Conservation (phyloP, 768 basidiomycete species). For the Trametes punicea region DNA sequence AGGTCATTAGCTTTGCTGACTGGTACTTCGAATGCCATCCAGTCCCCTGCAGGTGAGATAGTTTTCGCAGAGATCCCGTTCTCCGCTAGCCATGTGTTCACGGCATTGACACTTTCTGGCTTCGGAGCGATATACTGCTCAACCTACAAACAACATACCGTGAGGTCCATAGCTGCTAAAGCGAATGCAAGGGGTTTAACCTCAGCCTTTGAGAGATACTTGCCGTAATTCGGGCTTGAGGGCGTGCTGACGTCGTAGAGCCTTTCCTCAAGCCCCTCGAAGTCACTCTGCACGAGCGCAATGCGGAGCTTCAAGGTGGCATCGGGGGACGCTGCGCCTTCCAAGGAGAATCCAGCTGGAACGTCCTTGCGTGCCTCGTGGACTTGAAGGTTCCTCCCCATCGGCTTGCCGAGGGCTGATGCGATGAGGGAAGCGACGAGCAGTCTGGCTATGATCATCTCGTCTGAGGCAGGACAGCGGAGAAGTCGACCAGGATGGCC, state of each 20-base stretch:
- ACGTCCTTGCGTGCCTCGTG: slow-evolving; percentile 27
- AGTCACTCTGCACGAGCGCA: slow-evolving; percentile 33
- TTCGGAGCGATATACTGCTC: slow-evolving; percentile 24
- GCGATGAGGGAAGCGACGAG: slow-evolving; percentile 13
- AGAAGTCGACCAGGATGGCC: neutral
- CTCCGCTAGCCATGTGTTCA: slow-evolving; percentile 27
- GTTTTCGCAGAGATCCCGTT: slow-evolving; percentile 25
- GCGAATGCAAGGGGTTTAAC: slow-evolving; percentile 21
- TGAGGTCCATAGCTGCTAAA: neutral
- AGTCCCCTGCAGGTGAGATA: slow-evolving; percentile 30
- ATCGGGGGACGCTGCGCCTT: slow-evolving; percentile 26
- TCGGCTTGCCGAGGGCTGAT: slow-evolving; percentile 20
- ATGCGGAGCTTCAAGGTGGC: slow-evolving; percentile 34
- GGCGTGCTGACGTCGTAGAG: slow-evolving; percentile 36
- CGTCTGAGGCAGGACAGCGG: neutral
- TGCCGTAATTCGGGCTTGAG: slow-evolving; percentile 40
- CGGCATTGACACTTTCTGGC: slow-evolving; percentile 22
- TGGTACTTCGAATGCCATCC: slow-evolving; percentile 25
- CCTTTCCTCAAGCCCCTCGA: slow-evolving; percentile 33
- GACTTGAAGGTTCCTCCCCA: slow-evolving; percentile 17
- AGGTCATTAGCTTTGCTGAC: slow-evolving; percentile 31
- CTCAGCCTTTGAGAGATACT: slow-evolving; percentile 53
- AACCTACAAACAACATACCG: neutral
- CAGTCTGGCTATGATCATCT: slow-evolving; percentile 10
- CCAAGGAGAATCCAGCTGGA: slow-evolving; percentile 26